phyloP scores from a whole-genome alignment of 2,329 filamentous ascomycete species.

The Clarireedia monteithiana region DNA sequence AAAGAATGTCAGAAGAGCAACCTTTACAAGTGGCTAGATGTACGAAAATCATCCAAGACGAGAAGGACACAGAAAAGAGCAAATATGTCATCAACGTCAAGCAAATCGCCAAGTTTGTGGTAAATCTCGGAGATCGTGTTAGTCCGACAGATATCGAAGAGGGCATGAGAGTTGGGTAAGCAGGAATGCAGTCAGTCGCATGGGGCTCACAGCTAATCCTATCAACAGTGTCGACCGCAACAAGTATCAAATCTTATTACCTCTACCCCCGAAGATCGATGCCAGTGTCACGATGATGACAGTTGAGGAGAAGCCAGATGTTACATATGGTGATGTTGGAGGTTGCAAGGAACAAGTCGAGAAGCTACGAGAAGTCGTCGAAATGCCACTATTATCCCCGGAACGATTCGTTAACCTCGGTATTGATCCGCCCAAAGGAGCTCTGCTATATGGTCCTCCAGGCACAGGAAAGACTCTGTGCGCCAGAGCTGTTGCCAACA shows the following conservation, averaged over 20 bases:
- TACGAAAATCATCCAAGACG: conserved; percentile 98
- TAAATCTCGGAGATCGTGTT: conserved; percentile 93
- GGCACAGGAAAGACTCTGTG: conserved; percentile 99
- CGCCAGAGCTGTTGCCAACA: conserved; percentile 91
- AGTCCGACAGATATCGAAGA: conserved; percentile 98
- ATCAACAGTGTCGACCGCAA: conserved; percentile 72
- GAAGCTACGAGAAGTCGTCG: conserved; percentile 96
- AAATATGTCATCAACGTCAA: conserved; percentile 99
- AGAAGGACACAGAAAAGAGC: conserved; percentile 93
- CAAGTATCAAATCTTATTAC: conserved; percentile 98
- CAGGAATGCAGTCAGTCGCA: conserved; percentile 9
- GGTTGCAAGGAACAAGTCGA: conserved; percentile 99
- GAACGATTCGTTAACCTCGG: conserved; percentile 98
- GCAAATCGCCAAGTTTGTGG: conserved; percentile 99
- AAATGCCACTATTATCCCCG: conserved; percentile 93
- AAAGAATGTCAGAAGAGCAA: conserved; percentile 98
- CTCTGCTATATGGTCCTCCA: conserved; percentile 89
- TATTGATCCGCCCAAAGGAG: conserved; percentile 97
- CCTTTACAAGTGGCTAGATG: conserved; percentile 94
- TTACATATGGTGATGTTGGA: conserved; percentile 97
- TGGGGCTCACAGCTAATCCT: too few species aligned
- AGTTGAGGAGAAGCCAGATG: conserved; percentile 98
- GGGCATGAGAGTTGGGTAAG: conserved; percentile 88
- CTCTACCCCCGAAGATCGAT: conserved; percentile 95
- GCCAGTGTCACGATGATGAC: conserved; percentile 99